A percentile compares a stretch with the other conserved stretches of the same genome.
Conservation (phyloP, 768 basidiomycete species). For the Lyophyllum decastes region DNA sequence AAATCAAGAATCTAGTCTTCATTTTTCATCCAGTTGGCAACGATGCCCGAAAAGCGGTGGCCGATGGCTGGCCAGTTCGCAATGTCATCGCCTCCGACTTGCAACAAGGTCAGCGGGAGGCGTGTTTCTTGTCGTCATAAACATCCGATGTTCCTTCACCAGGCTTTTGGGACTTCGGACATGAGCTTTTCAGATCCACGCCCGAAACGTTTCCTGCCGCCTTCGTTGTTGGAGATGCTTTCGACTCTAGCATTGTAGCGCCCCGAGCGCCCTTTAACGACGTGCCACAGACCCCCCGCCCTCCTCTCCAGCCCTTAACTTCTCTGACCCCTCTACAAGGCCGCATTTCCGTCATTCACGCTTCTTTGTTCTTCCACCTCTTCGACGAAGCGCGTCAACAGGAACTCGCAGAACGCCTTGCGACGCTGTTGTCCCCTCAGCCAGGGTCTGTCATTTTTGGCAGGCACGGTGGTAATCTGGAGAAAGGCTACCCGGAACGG, state of each 20-base stretch:
- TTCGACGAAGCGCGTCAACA: constrained; percentile 42
- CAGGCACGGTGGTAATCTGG: constrained; percentile 31
- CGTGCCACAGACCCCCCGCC: constrained; percentile 20
- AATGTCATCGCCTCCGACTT: constrained; percentile 33
- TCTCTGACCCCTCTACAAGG: constrained; percentile 49
- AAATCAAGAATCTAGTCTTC: neutral
- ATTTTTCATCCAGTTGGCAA: constrained; percentile 28
- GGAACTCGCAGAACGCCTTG: constrained; percentile 41
- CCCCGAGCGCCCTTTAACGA: constrained; percentile 21
- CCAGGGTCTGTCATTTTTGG: constrained; percentile 52
- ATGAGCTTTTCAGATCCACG: constrained; percentile 49
- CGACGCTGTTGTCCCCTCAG: constrained; percentile 39
- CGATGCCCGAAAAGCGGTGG: constrained; percentile 30
- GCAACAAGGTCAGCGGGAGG: constrained; percentile 21
- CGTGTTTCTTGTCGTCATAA: neutral
- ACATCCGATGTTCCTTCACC: neutral
- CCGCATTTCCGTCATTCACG: constrained; percentile 49
- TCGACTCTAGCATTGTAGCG: constrained; percentile 39
- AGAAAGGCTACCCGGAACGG: constrained; percentile 27
- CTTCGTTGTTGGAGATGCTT: constrained; percentile 51
- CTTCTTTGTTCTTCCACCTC: constrained; percentile 54
- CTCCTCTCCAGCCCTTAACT: constrained; percentile 30
- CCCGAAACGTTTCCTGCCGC: constrained; percentile 45
- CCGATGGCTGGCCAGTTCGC: constrained; percentile 32
- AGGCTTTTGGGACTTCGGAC: constrained; percentile 60